These are phyloP conservation scores for Candida xiaguanensis DNA, from an alignment of 805 yeast genomes.

Conservation along the genomic window DNA sequence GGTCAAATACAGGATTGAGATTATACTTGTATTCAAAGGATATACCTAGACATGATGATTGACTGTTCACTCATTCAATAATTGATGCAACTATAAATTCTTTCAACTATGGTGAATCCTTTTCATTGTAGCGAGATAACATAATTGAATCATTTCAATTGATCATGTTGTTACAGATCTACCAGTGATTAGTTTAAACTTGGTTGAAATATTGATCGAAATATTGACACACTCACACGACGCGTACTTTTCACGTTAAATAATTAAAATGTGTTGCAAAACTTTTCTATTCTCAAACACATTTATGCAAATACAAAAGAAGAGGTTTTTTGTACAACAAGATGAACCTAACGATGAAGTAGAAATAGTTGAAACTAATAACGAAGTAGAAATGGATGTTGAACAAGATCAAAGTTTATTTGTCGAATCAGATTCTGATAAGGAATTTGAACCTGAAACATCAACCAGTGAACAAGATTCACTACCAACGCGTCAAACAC, in stretches of 20 bases:
- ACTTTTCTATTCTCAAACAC: neutral
- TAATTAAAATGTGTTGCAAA: neutral
- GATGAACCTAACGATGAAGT: neutral
- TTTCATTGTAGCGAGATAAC: too few species aligned
- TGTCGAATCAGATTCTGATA: neutral
- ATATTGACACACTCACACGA: neutral
- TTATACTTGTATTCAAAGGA: too few species aligned
- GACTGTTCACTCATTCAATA: too few species aligned
- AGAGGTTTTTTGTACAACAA: conserved; percentile 1
- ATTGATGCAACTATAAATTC: too few species aligned
- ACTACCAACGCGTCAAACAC: neutral
- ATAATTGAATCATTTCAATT: too few species aligned
- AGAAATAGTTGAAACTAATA: neutral
- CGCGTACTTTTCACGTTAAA: neutral
- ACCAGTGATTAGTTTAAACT: too few species aligned
- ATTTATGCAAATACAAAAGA: conserved; percentile 1
- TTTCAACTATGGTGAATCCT: too few species aligned
- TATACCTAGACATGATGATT: too few species aligned
- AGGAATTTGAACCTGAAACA: neutral
- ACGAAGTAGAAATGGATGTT: neutral
- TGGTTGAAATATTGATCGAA: neutral
- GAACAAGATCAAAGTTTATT: conserved; percentile 1
- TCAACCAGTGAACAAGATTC: neutral
- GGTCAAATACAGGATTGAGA: too few species aligned
- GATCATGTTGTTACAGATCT: neutral